Base-by-base conservation (phyloP, 768 basidiomycete genomes). In the Leccinum aurantiacum region DNA sequence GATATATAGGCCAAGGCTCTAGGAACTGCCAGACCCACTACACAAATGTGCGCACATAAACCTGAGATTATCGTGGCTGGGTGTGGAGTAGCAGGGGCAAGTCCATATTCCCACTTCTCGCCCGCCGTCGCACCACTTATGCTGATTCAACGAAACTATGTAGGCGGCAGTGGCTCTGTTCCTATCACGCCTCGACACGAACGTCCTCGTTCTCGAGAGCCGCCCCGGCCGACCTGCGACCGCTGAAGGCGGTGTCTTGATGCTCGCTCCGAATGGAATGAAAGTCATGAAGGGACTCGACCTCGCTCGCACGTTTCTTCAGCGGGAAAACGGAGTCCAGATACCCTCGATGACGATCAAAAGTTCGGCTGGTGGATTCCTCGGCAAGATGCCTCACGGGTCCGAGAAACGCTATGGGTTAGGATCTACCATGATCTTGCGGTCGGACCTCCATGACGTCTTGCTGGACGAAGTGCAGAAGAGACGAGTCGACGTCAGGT, bases 391-490 rank as follows among this genome's bases (percentile, higher is more conserved):
- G 4, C 62, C 69, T 2, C 69, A 73, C 25, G 73, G 73, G 27
- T 69, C 67, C 10, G 52, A 57, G 54, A 51, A 71, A 50, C 69
- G 71, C 50, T 62, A 73, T 22, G 69, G 69, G 13, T 66, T 69
- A 38, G 63, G 67, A 8, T 74, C 73, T 13, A 66, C 54, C 17
- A 61, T 68, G 59, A 44, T 70, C 50, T 60, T 65, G 61, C 69
- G 71, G 46, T 73, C 71, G 37, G 73, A 75, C 50, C 60, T 69
- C 6, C 63, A 75, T n/a, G 69, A 73, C 27, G 68, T 75, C 37
- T 57, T 73, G n/a, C 60, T 73, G 38, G 69, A 74, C 47, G 65
- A 67, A 41, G 64, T 71, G 9, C 65, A 74, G 57, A 65, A 53
- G 22, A 59, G 27, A 17, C 31, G 52, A 44, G 49, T 73, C 24